Percentiles rank a stretch among this genome's conserved stretches.
phyloP scores from a whole-genome alignment of 177 flowering plant genomes.

The Vitis hybrid region DNA sequence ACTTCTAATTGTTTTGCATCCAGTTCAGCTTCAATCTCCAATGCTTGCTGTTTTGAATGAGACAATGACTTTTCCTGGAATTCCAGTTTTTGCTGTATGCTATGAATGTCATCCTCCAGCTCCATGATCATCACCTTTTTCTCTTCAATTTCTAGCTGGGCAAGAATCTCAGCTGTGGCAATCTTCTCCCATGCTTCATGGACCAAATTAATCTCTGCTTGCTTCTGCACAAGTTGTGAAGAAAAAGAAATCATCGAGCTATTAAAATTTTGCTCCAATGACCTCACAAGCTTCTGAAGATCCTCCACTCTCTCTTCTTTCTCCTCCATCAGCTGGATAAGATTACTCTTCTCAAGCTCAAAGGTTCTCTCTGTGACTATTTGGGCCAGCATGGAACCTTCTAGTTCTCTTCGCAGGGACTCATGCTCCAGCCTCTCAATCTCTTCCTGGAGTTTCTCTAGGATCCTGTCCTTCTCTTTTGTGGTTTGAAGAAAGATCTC shows the following conservation, averaged over 20 bases:
- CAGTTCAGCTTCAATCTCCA: constrained; percentile 26
- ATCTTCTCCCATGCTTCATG: constrained; percentile 38
- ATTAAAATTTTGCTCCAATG: constrained; percentile 27
- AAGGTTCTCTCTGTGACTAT: constrained; percentile 20
- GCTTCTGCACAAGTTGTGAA: constrained; percentile 30
- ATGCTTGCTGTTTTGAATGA: constrained; percentile 17
- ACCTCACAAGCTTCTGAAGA: constrained; percentile 19
- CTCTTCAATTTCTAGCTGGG: constrained; percentile 34
- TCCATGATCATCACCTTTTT: constrained; percentile 32
- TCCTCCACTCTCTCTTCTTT: constrained; percentile 24
- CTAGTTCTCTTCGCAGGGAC: constrained; percentile 32
- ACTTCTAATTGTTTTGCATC: constrained; percentile 25
- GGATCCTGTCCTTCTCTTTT: constrained; percentile 19
- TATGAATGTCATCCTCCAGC: constrained; percentile 28
- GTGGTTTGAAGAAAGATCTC: constrained; percentile 6
- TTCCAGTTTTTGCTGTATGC: constrained; percentile 25
- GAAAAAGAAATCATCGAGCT: constrained; percentile 19
- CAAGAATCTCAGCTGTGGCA: constrained; percentile 27
- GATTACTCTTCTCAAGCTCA: constrained; percentile 24
- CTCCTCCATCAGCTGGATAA: constrained; percentile 18
- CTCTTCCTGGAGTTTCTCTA: constrained; percentile 25
- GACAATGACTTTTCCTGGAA: constrained; percentile 18
- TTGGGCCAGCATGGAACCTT: constrained; percentile 17
- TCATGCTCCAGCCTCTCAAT: constrained; percentile 31
- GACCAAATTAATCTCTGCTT: constrained; percentile 22